phyloP scores from a whole-genome alignment of 2,329 filamentous ascomycete species.

The Juglanconis sp. region DNA sequence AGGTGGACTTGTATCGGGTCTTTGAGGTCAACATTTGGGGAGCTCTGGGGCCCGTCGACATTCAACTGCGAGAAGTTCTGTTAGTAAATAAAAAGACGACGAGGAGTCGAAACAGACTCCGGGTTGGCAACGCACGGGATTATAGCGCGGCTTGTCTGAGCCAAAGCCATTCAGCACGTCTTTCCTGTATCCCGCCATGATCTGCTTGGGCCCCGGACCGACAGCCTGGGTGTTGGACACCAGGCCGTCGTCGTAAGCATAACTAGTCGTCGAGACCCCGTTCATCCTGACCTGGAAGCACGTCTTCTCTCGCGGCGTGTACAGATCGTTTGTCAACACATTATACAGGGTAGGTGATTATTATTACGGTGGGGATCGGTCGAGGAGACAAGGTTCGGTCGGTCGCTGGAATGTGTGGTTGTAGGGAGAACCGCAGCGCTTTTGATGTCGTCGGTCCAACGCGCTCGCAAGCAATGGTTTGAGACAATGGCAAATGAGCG shows the following conservation, averaged over 20 bases:
- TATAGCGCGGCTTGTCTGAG: constrained; percentile 51
- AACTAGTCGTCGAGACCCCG: constrained; percentile 12
- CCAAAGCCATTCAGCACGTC: constrained; percentile 54
- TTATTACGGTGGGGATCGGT: not conserved
- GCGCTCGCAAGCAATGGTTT: not conserved
- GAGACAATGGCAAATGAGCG: not conserved
- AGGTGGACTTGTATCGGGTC: constrained; percentile 84
- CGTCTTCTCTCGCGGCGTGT: not conserved
- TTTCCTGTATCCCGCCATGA: constrained; percentile 58
- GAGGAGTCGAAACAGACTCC: not conserved
- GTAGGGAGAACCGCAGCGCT: not conserved
- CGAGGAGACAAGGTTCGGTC: not conserved
- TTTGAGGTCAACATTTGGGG: constrained; percentile 57
- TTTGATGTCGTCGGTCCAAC: too few relatives aligned
- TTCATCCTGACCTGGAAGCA: constrained; percentile 15
- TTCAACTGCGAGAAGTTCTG: constrained; percentile 41
- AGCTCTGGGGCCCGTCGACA: constrained; percentile 50
- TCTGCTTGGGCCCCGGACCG: constrained; percentile 42
- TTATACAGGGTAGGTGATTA: constrained; percentile 6
- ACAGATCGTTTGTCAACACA: constrained; percentile 13
- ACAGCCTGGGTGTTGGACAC: constrained; percentile 21
- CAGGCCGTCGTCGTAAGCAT: constrained; percentile 27
- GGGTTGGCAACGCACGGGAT: constrained; percentile 47
- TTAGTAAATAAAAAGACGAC: constrained; percentile 15
- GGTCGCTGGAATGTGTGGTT: not conserved